Conservation (phyloP, 352 stramenopile species). For the Phytophthora boehmeriae region DNA sequence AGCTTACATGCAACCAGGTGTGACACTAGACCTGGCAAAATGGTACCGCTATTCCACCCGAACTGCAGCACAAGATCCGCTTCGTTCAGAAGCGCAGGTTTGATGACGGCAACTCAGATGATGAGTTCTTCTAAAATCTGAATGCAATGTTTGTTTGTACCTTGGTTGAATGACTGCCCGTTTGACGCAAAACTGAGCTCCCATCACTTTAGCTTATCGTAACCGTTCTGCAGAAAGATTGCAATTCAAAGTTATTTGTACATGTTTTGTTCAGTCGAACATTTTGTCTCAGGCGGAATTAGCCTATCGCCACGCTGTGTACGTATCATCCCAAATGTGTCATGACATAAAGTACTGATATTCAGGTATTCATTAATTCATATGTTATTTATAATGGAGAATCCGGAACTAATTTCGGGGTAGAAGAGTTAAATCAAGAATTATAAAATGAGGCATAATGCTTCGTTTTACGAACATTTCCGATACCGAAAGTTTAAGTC, state of each 20-base stretch:
- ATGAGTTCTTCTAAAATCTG: neutral
- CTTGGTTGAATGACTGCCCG: constrained; percentile 9
- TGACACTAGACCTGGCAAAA: constrained; percentile 32
- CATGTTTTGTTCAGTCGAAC: constrained; percentile 3
- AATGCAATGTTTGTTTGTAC: neutral
- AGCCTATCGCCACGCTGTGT: neutral
- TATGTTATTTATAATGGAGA: constrained; percentile 12
- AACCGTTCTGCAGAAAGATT: constrained; percentile 15
- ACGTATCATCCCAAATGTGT: constrained; percentile 6
- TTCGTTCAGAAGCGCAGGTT: constrained; percentile 12
- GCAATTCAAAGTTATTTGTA: constrained; percentile 9
- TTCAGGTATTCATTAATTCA: constrained; percentile 12
- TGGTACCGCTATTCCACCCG: neutral
- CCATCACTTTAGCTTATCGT: neutral
- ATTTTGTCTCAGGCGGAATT: no score
- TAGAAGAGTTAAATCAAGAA: constrained; percentile 15
- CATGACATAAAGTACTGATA: constrained; percentile 9
- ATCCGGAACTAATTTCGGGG: constrained; percentile 13
- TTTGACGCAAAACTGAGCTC: neutral
- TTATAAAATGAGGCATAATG: no score
- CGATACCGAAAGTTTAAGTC: no score
- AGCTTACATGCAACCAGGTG: constrained; percentile 14
- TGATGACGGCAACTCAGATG: no score
- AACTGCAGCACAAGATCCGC: constrained; percentile 19
- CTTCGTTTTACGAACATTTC: no score